Conservation (phyloP, 2,329 filamentous ascomycete genomes). For the Sporothrix dimorphospora region DNA sequence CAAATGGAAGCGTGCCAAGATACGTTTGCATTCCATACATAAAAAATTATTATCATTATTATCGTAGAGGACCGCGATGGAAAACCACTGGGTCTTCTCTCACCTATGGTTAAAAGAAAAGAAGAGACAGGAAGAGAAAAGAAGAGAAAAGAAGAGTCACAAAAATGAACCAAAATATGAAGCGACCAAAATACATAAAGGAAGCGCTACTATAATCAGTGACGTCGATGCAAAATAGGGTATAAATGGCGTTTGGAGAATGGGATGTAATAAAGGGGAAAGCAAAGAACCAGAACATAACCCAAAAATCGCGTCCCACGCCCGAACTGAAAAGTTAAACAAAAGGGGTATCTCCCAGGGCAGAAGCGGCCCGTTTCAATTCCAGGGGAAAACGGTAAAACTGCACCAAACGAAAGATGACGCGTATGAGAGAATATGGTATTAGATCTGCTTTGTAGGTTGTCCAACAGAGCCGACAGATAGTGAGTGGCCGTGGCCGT, state of each 20-base stretch:
- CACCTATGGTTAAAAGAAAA: too few species aligned
- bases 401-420: not conserved
- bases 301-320: not conserved
- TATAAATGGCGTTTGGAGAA: slow-evolving; percentile 12
- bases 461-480: slow-evolving; percentile 22
- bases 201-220: not conserved
- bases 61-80: not conserved
- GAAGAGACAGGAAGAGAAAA: not conserved
- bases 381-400: not conserved
- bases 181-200: not conserved
- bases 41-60: slow-evolving; percentile 7
- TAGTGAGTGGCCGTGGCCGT: slow-evolving; percentile 33
- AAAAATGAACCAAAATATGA: not conserved
- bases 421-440: not conserved
- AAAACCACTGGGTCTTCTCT: not conserved
- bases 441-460: slow-evolving; percentile 16
- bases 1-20: slow-evolving; percentile 6
- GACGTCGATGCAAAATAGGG: slow-evolving; percentile 6
- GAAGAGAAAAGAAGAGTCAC: not conserved
- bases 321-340: not conserved
- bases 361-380: not conserved
- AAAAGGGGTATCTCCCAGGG: slow-evolving; percentile 20
- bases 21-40: not conserved
- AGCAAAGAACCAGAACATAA: not conserved
- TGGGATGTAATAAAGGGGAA: not conserved